Conservation (phyloP, 164 flowering plant species). For the Sedum album region DNA sequence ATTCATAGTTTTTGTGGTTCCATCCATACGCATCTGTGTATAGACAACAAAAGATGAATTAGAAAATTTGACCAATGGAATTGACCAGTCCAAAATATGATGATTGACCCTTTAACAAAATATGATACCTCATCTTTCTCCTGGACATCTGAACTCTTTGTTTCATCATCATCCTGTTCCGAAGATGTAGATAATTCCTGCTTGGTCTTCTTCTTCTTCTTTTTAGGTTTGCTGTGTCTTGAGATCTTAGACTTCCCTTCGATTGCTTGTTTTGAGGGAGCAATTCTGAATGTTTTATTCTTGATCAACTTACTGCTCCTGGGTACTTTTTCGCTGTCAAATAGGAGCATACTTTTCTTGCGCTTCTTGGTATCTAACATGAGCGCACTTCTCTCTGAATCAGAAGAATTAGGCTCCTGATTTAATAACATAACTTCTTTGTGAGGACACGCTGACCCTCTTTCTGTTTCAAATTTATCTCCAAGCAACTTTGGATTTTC, state of each 20-base stretch:
- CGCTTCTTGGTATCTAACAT: conserved; percentile 15
- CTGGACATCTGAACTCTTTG: conserved; percentile 20
- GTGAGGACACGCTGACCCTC: conserved; percentile 20
- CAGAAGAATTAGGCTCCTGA: conserved; percentile 21
- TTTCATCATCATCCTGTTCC: conserved; percentile 24
- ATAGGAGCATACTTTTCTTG: conserved; percentile 43
- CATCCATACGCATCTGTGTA: not conserved
- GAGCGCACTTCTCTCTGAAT: conserved; percentile 16
- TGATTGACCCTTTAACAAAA: not conserved
- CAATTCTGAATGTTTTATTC: conserved; percentile 26
- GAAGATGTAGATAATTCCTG: conserved; percentile 17
- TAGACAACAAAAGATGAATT: not conserved
- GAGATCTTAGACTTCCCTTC: conserved; percentile 20
- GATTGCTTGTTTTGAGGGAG: conserved; percentile 23
- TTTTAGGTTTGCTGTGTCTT: conserved; percentile 24
- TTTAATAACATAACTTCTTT: conserved; percentile 23
- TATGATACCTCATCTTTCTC: conserved; percentile 46
- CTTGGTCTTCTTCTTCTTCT: conserved; percentile 24
- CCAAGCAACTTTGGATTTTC: conserved; percentile 23
- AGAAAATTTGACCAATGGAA: not conserved
- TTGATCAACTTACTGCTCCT: conserved; percentile 42
- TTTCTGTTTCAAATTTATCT: conserved; percentile 21
- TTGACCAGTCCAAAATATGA: not conserved
- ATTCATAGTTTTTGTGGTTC: not conserved
- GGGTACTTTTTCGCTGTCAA: conserved; percentile 16